Base-by-base conservation (phyloP, 1,284 basidiomycete genomes). In the Tausonia pullulans region DNA sequence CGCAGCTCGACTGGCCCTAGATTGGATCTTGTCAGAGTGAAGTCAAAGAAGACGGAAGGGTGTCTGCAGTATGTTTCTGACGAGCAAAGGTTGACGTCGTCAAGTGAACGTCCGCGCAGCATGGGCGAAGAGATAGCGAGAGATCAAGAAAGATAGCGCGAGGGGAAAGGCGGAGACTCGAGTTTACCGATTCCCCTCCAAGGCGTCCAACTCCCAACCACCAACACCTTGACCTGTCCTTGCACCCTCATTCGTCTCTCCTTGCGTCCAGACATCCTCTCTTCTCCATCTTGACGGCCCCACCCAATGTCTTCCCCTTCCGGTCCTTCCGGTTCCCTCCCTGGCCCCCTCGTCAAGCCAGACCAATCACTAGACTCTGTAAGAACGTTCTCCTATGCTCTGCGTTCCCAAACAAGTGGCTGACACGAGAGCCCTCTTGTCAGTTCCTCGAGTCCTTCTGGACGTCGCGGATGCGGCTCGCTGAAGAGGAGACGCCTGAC, bases 361-460 rank as follows among this genome's bases (percentile, higher is more conserved):
- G 45, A 57, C n/a, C 55, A 57, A 43, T 14, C 14, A 11, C 43
- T 57, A n/a, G 55, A 57, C 43, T 40, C 8, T 11, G 55, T 57
- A 0, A 3, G 54, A 11, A 4, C 5, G 39, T 41, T 5, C 13
- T 41, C 10, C 39, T 9, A 54, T 41, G 41, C 7, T 13, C 7
- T 56, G 6, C 53, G 10, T 9, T 16, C 39, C 27, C 27, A 5
- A 40, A 16, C 7, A 55, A 27, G 53, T 5, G 41, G 39, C 6
- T 52, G 53, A 16, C 10, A 27, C 27, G 27, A 4, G 8, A 16
- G 55, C 40, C 41, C n/a, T 43, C 40, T 9, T 43, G 27, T 13
- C 83, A 87, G 60, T 90, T 90, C 71, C 77, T 90, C 62, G 82
- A 83, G 60, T 82, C 83, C 3, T 92, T 92, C 75, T 92, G 89